Evolutionary conservation across 192 early-diverging fungal species (phyloP).

Genomic region (Fimicolochytrium jonesii): DNA sequence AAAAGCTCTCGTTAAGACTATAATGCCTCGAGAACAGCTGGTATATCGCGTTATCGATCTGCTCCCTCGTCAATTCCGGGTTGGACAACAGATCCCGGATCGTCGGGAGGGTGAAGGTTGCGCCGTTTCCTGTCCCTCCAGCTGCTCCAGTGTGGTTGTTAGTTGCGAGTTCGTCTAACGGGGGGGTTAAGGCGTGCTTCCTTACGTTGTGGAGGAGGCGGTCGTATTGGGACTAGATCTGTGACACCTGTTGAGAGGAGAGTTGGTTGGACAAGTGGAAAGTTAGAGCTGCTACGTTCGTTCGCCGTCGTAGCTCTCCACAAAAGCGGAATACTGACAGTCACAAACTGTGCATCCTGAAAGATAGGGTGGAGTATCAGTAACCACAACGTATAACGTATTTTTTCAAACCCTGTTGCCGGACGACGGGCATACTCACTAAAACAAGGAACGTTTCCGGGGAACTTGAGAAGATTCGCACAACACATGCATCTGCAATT

Average conservation of each 20-base stretch:
- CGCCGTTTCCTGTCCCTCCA: neutral
- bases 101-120: neutral
- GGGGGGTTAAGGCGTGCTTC: neutral
- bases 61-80: neutral
- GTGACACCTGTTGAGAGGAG: conserved; percentile 13
- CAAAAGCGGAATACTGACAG: conserved; percentile 28
- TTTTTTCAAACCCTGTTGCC: neutral
- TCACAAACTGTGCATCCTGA: conserved; percentile 81
- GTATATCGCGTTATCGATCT: conserved; percentile 12
- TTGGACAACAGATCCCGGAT: neutral
- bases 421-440: conserved; percentile 20
- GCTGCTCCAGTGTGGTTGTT: neutral
- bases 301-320: neutral
- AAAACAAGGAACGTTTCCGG: conserved; percentile 68
- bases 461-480: conserved; percentile 68
- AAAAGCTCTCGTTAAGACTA: conserved; percentile 31
- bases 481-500: conserved; percentile 46
- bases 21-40: conserved; percentile 25
- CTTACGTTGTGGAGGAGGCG: neutral
- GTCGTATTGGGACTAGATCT: conserved; percentile 20
- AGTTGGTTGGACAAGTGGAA: neutral
- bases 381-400: neutral
- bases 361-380: no score
- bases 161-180: neutral
- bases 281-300: neutral